Base-by-base conservation (phyloP, 202 grass and related monocot genomes). In the Saccharum hybrid region DNA sequence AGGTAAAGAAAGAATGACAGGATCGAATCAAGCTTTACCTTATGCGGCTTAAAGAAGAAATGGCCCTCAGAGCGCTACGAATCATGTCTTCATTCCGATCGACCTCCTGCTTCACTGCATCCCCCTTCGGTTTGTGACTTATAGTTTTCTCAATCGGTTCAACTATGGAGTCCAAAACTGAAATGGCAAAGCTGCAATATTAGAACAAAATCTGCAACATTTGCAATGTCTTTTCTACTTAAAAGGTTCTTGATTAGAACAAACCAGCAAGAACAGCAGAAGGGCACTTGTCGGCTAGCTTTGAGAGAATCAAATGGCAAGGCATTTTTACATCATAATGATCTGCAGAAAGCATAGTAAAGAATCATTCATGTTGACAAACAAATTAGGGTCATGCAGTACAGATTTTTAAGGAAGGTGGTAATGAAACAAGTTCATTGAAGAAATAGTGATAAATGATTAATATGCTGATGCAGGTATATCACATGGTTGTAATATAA, bases 251-350 rank as follows among this genome's bases (percentile, higher is more conserved):
- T 38, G 2, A 71, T 77, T 71, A 85, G 0, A 82, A 70, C 86
- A 73, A 74, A 99, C 96, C 96, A 79, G 93, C 91, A 86, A 94
- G 88, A 67, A 99, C 96, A 13, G 96, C 96, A 82, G 96, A 82
- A 82, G 96, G 96, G 63, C 96, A 99, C 83, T 99, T 99, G 85
- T 99, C 93, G 76, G 93, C 96, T 61, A 99, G 86, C 83, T 99
- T 99, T 76, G 96, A 99, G 46, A 99, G 93, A 88, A 99, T 99
- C 66, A 99, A 82, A 82, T 99, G 96, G 79, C 96, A 99, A 13
- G 96, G 93, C 96, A 99, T 99, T 65, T 99, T 96, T 59, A 99
- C 96, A 83, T 99, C 96, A 85, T 99, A 99, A 88, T 99, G 96
- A 79, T 99, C 96, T 99, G 86, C 62, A 84, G 40, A 76, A 71